Percentiles rank a stretch among this genome's conserved stretches.
phyloP scores from a whole-genome alignment of 192 early-diverging fungal species.

The Jimgerdemannia lactiflua region DNA sequence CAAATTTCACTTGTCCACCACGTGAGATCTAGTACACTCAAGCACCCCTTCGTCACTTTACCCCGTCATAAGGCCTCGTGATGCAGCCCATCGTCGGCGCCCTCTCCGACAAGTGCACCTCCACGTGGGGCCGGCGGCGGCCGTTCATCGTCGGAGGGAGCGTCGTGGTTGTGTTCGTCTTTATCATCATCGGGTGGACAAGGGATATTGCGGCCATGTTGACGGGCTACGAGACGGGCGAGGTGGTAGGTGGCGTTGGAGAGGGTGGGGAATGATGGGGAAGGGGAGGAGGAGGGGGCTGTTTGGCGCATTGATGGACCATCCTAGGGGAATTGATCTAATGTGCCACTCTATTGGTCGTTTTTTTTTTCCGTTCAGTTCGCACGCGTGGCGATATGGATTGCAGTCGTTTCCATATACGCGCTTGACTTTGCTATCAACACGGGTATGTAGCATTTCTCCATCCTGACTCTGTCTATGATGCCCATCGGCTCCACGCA shows the following conservation, averaged over 20 bases:
- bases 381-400: constrained; percentile 42
- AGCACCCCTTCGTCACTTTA: not conserved
- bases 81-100: constrained; percentile 85
- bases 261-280: too few relatives aligned
- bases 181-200: constrained; percentile 77
- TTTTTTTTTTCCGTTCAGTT: constrained; percentile 13
- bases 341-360: too few relatives aligned
- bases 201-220: constrained; percentile 58
- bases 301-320: constrained; percentile 15
- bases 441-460: constrained; percentile 36
- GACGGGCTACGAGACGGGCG: constrained; percentile 17
- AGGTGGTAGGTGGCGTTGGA: constrained; percentile 12
- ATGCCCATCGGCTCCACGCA: too few relatives aligned
- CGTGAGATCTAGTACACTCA: not conserved
- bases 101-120: constrained; percentile 76
- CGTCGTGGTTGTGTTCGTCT: constrained; percentile 52
- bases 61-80: constrained; percentile 49
- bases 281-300: too few relatives aligned
- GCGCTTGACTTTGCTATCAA: constrained; percentile 94
- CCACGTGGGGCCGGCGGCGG: constrained; percentile 70
- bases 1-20: not conserved
- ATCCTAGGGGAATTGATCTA: too few relatives aligned
- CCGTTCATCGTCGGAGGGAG: constrained; percentile 86
- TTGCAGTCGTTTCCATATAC: constrained; percentile 84
- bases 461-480: too few relatives aligned